Base-by-base conservation (phyloP, 2,329 filamentous ascomycete species). In the Paradendryphiella salina region DNA sequence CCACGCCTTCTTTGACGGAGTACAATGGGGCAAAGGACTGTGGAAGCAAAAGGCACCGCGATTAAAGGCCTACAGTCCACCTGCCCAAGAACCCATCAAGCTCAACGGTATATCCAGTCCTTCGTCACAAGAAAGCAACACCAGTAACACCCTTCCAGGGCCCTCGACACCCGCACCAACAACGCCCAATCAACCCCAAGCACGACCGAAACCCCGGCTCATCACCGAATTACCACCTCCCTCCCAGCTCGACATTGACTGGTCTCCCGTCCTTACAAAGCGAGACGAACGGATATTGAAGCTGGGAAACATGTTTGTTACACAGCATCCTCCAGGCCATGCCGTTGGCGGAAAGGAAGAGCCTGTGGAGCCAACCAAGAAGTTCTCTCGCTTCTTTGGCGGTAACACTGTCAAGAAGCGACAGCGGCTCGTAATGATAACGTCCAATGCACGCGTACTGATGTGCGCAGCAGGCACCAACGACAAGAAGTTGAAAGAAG, bases 201-300 rank as follows among this genome's bases (percentile, higher is more conserved):
- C 66, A 46, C 65, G 90, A 47, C 81, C 84, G 8, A 88, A 91
- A 26, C 69, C 71, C 26, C 60, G 91, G 54, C 85, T 96, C 53
- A 95, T 99, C 54, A 97, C 94, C 1, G 94, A 99, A 72, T 80
- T 99, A 8, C 91, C 94, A 13, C 93, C 94, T 18, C 45, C 50
- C 20, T 49, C 50, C 29, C 50, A 52, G 4, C 50, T 52, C 35
- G 50, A 52, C 39, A 52, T 52, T 50, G 94, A 99, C 74, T 99
- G 94, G 94, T 96, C 93, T 0, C 94, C 94, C 0, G 92, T 99
- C 4, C 78, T 99, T 47, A 96, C 89, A 8, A 86, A 87, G 65
- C 87, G 85, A 52, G 96, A 97, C 67, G 94, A 99, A 74, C 85
- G 94, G 29, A 99, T 99, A 61, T 74, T 99, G 56, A 96, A 96